phyloP scores from a whole-genome alignment of 2,329 filamentous ascomycete genomes.

The Ceratocystis cacaofunesta region DNA sequence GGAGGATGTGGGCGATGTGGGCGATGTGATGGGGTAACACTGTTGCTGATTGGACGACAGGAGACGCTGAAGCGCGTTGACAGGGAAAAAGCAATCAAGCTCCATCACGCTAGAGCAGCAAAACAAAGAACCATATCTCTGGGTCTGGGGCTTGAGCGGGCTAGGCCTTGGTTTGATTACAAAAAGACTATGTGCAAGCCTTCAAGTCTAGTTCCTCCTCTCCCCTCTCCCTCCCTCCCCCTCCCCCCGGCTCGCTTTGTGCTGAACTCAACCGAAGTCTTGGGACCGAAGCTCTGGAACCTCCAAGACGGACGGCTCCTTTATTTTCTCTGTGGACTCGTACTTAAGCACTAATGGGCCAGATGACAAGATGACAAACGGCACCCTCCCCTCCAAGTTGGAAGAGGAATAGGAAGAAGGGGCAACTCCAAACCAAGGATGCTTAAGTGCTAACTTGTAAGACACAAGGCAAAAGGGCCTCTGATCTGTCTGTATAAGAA shows the following conservation, averaged over 20 bases:
- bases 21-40: background rate
- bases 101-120: background rate
- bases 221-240: background rate
- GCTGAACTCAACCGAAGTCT: background rate
- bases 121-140: background rate
- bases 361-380: background rate
- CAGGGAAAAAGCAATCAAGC: background rate
- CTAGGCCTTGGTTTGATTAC: background rate
- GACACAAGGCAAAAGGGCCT: no score
- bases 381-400: background rate
- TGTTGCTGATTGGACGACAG: background rate
- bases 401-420: background rate
- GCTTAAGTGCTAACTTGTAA: background rate
- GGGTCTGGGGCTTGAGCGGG: background rate
- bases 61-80: background rate
- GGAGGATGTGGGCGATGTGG: background rate
- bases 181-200: background rate
- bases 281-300: background rate
- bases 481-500: no score
- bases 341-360: background rate
- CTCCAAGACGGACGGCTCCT: background rate
- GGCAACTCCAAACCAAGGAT: background rate
- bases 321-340: background rate
- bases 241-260: background rate
- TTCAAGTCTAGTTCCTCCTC: background rate